phyloP scores from a whole-genome alignment of 129 eudicot species.

The Pulicaria dysenterica region DNA sequence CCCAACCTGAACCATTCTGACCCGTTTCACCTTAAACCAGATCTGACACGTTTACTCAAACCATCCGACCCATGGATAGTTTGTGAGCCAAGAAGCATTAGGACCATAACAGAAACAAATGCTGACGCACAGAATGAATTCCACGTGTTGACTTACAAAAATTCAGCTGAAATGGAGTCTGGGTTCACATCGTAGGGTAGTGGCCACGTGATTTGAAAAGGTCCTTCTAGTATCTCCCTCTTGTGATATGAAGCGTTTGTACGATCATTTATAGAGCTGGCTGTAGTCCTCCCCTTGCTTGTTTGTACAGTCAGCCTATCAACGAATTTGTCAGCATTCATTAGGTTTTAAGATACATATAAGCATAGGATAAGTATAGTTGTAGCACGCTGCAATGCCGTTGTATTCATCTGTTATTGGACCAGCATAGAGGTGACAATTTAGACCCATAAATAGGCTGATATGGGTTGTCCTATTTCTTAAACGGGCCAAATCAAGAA shows the following conservation, averaged over 20 bases:
- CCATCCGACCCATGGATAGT: background rate
- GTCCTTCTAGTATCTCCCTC: constrained; percentile 39
- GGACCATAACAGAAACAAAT: constrained; percentile 6
- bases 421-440: background rate
- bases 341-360: background rate
- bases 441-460: background rate
- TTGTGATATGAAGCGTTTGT: constrained; percentile 21
- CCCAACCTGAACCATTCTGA: background rate
- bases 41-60: background rate
- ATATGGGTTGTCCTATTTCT: background rate
- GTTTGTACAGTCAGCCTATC: constrained; percentile 37
- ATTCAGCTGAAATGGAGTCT: constrained; percentile 41
- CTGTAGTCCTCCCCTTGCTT: constrained; percentile 31
- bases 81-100: background rate
- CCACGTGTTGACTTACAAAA: constrained; percentile 36
- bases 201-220: constrained; percentile 39
- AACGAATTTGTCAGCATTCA: constrained; percentile 13
- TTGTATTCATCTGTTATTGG: background rate
- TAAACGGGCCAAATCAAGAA: constrained; percentile 11
- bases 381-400: background rate
- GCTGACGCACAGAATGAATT: background rate
- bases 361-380: background rate
- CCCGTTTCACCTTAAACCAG: background rate
- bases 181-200: constrained; percentile 40
- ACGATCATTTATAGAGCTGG: constrained; percentile 24